phyloP scores from a whole-genome alignment of 192 early-diverging fungal species.

The Obelidium mucronatum region DNA sequence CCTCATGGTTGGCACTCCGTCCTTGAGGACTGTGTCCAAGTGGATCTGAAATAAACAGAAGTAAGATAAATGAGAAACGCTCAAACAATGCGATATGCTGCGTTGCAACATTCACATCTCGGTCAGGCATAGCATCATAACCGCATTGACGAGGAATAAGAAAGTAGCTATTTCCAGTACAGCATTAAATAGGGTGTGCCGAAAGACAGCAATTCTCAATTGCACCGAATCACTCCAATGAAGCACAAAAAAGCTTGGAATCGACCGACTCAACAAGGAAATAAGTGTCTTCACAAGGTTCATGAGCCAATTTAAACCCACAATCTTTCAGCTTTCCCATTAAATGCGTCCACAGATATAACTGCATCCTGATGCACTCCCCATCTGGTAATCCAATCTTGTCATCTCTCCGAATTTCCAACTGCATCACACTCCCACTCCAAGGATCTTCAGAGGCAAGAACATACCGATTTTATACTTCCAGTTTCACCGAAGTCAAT shows the following conservation, averaged over 20 bases:
- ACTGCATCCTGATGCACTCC: neutral
- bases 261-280: neutral
- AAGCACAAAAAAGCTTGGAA: neutral
- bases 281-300: neutral
- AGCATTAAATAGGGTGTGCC: too few species aligned
- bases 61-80: neutral
- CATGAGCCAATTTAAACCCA: neutral
- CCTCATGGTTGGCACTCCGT: constrained; percentile 24
- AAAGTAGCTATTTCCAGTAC: neutral
- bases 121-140: neutral
- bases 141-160: neutral
- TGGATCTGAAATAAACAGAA: constrained; percentile 13
- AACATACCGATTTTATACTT: constrained; percentile 16
- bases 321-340: neutral
- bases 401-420: neutral
- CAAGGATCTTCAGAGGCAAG: too few species aligned
- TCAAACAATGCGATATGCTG: neutral
- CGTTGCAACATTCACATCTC: neutral
- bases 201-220: neutral
- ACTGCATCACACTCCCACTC: neutral
- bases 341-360: neutral
- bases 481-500: constrained; percentile 25
- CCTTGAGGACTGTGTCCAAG: constrained; percentile 25
- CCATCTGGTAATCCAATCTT: neutral
- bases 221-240: neutral